Conservation (phyloP, 2,329 filamentous ascomycete species). For the Pyrenochaeta sp. region DNA sequence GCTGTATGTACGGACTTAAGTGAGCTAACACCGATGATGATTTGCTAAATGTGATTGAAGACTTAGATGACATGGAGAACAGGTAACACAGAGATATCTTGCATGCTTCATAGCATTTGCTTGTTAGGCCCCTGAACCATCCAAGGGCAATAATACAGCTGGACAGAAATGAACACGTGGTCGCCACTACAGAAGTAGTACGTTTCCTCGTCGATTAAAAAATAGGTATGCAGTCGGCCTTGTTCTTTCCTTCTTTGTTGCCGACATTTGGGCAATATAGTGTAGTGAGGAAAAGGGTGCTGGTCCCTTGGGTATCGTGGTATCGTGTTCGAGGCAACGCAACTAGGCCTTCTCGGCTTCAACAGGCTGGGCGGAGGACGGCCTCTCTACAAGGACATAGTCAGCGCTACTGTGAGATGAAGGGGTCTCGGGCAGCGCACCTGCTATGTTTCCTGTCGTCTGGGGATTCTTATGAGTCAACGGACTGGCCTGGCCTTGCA, state of each 20-base stretch:
- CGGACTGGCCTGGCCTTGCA: slow-evolving; percentile 32
- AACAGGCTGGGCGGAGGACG: slow-evolving; percentile 29
- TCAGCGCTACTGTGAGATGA: slow-evolving; percentile 45
- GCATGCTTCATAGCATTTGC: background rate
- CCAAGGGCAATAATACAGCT: background rate
- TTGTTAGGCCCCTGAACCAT: background rate
- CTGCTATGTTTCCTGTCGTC: slow-evolving; percentile 35
- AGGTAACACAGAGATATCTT: background rate
- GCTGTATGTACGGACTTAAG: slow-evolving; percentile 1
- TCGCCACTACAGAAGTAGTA: background rate
- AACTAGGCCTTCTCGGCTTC: slow-evolving; percentile 22
- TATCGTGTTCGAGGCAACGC: slow-evolving; percentile 12
- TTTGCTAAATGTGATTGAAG: background rate
- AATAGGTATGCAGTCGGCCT: background rate
- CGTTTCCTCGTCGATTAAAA: slow-evolving; percentile 1
- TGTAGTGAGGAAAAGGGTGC: slow-evolving; percentile 2
- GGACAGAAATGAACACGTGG: background rate
- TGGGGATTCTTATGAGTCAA: slow-evolving; percentile 24
- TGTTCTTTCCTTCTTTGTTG: background rate
- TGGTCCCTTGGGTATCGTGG: slow-evolving; percentile 20
- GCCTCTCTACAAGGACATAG: slow-evolving; percentile 49
- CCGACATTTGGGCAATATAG: background rate
- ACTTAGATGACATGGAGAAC: background rate
- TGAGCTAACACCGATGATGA: too few species aligned
- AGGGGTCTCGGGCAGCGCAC: slow-evolving; percentile 43